Conservation (phyloP, 495 filamentous ascomycete species). For the Xylaria castorea region DNA sequence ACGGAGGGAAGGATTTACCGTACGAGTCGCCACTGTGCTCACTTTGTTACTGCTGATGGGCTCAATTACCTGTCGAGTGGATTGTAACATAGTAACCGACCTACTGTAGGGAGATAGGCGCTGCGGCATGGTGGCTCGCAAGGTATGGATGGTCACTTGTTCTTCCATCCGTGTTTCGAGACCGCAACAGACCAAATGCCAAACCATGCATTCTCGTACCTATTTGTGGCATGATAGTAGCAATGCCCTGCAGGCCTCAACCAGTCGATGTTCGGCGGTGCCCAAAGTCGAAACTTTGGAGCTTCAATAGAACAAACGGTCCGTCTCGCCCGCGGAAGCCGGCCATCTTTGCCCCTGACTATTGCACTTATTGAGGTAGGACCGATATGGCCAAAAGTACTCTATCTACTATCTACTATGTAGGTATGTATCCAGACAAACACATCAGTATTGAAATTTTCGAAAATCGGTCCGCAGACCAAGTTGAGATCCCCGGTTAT, state of each 20-base stretch:
- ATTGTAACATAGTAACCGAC: conserved; percentile 11
- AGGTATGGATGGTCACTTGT: conserved; percentile 17
- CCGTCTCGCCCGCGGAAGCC: conserved; percentile 16
- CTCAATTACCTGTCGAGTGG: conserved; percentile 9
- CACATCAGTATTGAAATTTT: neutral
- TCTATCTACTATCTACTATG: neutral
- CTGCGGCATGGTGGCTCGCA: conserved; percentile 10
- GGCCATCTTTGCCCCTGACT: conserved; percentile 7
- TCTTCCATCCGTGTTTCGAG: conserved; percentile 20
- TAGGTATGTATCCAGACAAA: neutral
- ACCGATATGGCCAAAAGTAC: neutral
- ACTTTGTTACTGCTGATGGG: conserved; percentile 14
- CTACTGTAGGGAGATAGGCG: conserved; percentile 4
- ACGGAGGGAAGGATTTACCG: conserved; percentile 17
- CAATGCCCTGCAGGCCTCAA: conserved; percentile 14
- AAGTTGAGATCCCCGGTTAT: neutral
- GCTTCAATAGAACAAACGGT: neutral
- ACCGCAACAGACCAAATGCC: conserved; percentile 10
- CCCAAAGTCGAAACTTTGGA: neutral
- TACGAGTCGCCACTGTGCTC: conserved; percentile 19
- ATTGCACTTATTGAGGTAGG: neutral
- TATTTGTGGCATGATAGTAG: conserved; percentile 23
- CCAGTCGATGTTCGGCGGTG: conserved; percentile 12
- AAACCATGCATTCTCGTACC: conserved; percentile 16
- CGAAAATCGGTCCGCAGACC: neutral